These are phyloP conservation scores for Zymoseptoria brevis DNA, from an alignment of 2,329 filamentous ascomycete species.

Conservation along the genomic window DNA sequence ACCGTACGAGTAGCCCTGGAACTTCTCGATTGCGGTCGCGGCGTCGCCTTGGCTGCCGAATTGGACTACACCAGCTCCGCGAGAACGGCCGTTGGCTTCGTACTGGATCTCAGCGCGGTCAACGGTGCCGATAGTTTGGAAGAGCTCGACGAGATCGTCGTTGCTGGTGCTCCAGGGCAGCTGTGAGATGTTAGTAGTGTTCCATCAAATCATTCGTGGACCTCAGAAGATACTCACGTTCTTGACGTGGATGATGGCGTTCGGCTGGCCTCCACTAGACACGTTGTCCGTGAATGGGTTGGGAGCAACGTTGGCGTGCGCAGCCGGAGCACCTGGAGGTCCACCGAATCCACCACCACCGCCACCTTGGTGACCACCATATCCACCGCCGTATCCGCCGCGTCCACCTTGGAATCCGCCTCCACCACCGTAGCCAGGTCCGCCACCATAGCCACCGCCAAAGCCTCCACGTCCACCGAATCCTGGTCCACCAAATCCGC, in stretches of 20 bases:
- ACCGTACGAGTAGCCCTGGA: slow-evolving; percentile 95
- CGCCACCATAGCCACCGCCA: slow-evolving; percentile 46
- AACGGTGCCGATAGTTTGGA: slow-evolving; percentile 95
- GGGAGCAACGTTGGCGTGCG: slow-evolving; percentile 42
- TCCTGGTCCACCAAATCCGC: slow-evolving; percentile 32
- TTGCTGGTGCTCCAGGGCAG: slow-evolving; percentile 99
- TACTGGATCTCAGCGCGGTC: slow-evolving; percentile 99
- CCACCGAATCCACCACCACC: slow-evolving; percentile 49
- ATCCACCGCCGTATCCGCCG: slow-evolving; percentile 44
- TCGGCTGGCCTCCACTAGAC: slow-evolving; percentile 74
- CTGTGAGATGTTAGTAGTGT: slow-evolving; percentile 41
- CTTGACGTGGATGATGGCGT: slow-evolving; percentile 84
- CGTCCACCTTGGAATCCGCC: slow-evolving; percentile 31
- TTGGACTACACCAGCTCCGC: slow-evolving; percentile 91
- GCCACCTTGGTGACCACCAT: slow-evolving; percentile 45
- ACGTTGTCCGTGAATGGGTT: slow-evolving; percentile 94
- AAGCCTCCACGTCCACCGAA: slow-evolving; percentile 24
- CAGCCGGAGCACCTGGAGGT: slow-evolving; percentile 41
- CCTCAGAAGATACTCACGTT: slow-evolving; percentile 59
- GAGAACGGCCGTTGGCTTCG: slow-evolving; percentile 89
- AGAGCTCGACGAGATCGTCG: slow-evolving; percentile 90
- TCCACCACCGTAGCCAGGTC: slow-evolving; percentile 55
- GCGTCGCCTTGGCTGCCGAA: slow-evolving; percentile 79
- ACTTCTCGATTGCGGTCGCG: slow-evolving; percentile 91
- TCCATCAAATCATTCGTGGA: slow-evolving; percentile 17